These are phyloP conservation scores for Stephania yunnanensis DNA, from an alignment of 164 flowering plant genomes.

Conservation along the genomic window DNA sequence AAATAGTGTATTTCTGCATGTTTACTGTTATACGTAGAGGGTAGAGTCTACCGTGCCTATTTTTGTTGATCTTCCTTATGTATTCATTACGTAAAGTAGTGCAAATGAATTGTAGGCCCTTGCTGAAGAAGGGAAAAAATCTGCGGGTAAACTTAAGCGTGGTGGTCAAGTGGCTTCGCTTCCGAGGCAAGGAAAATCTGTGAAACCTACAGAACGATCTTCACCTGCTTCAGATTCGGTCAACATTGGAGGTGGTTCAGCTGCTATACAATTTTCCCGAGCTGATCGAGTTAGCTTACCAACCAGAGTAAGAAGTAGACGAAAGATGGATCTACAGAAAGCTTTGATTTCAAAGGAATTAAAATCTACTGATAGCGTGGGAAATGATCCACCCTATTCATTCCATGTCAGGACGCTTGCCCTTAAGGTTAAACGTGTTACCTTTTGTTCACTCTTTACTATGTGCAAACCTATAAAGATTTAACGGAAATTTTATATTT, in stretches of 20 bases:
- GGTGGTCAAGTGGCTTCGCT: slow-evolving; percentile 29
- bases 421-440: slow-evolving; percentile 28
- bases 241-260: slow-evolving; percentile 33
- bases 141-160: slow-evolving; percentile 32
- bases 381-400: slow-evolving; percentile 27
- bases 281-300: slow-evolving; percentile 36
- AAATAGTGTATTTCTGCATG: not conserved
- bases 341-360: slow-evolving; percentile 24
- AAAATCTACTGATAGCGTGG: slow-evolving; percentile 29
- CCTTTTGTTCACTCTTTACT: not conserved
- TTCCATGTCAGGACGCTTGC: slow-evolving; percentile 27
- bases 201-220: slow-evolving; percentile 39
- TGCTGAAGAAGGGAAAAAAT: slow-evolving; percentile 38
- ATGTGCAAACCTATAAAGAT: not conserved
- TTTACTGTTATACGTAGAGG: not conserved
- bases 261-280: slow-evolving; percentile 31
- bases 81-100: not conserved
- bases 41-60: not conserved
- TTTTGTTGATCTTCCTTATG: not conserved
- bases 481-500: not conserved
- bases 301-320: slow-evolving; percentile 57
- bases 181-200: slow-evolving; percentile 33
- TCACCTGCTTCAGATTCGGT: slow-evolving; percentile 35
- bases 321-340: slow-evolving; percentile 47
- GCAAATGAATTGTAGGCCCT: slow-evolving; percentile 25